phyloP scores from a whole-genome alignment of 139 green algal species.

The Pedinophyceae sp. region DNA sequence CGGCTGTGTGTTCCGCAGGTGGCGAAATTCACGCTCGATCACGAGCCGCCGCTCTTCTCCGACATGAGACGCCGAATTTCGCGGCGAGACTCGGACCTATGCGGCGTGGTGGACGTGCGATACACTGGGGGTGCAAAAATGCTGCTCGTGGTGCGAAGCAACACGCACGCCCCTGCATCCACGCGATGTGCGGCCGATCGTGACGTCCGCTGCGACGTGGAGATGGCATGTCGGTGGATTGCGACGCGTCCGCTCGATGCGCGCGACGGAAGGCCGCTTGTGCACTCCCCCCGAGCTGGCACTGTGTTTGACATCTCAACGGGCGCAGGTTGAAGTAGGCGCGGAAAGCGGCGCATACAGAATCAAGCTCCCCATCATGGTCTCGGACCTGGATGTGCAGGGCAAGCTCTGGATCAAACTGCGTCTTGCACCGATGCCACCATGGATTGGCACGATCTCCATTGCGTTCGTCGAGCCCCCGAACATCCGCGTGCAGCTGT shows the following conservation, averaged over 20 bases:
- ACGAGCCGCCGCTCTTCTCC: constrained; percentile 78
- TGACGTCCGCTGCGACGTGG: too few species aligned
- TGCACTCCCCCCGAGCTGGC: too few species aligned
- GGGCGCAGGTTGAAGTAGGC: too few species aligned
- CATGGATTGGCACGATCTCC: constrained; percentile 76
- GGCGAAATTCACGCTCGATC: constrained; percentile 80
- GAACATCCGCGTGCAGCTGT: constrained; percentile 81
- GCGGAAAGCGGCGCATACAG: too few species aligned
- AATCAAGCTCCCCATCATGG: constrained; percentile 67
- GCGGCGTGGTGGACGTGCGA: constrained; percentile 62
- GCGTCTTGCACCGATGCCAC: constrained; percentile 73
- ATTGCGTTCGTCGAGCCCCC: constrained; percentile 78
- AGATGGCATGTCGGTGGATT: too few species aligned
- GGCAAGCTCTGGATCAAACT: constrained; percentile 88
- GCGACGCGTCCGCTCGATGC: too few species aligned
- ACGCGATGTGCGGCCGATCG: too few species aligned
- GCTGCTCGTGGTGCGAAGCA: constrained; percentile 79
- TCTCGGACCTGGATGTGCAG: constrained; percentile 85
- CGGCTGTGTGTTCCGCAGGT: constrained; percentile 34
- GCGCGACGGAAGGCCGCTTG: too few species aligned
- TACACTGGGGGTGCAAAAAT: constrained; percentile 85
- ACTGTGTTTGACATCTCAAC: too few species aligned
- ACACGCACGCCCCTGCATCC: too few species aligned
- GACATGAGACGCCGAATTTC: constrained; percentile 76
- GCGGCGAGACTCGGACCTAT: constrained; percentile 63